Percentiles rank a stretch among this genome's conserved stretches.
These are phyloP conservation scores for Cucurbitaria berberidis DNA, from an alignment of 2,329 filamentous ascomycete species.

Conservation along the genomic window DNA sequence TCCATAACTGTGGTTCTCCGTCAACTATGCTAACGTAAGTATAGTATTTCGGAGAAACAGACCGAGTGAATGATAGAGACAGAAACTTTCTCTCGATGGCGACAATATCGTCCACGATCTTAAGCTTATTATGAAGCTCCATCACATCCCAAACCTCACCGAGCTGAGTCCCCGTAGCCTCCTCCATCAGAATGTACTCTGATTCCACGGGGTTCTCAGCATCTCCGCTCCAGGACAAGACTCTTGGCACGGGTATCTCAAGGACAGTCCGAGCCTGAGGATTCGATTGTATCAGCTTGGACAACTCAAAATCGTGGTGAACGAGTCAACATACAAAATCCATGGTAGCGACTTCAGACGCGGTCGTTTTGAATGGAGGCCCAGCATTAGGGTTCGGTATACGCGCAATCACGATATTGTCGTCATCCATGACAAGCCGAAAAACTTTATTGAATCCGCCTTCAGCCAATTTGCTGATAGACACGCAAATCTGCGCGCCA, in stretches of 20 bases:
- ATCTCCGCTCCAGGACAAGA: constrained; percentile 26
- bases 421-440: constrained; percentile 32
- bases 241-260: constrained; percentile 30
- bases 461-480: constrained; percentile 42
- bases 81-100: constrained; percentile 47
- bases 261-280: constrained; percentile 20
- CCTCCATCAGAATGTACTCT: constrained; percentile 33
- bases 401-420: constrained; percentile 17
- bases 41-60: not conserved
- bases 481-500: constrained; percentile 40
- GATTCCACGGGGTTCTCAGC: constrained; percentile 26
- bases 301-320: not conserved
- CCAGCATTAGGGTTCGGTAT: constrained; percentile 27
- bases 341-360: no score
- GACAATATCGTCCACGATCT: constrained; percentile 46
- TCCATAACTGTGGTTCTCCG: constrained; percentile 41
- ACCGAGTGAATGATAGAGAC: constrained; percentile 45
- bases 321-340: constrained; percentile 21
- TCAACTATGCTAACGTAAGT: constrained; percentile 12
- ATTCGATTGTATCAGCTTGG: constrained; percentile 6
- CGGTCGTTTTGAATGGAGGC: constrained; percentile 8
- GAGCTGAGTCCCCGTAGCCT: constrained; percentile 40
- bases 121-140: constrained; percentile 29
- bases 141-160: constrained; percentile 38
- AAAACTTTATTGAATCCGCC: constrained; percentile 36